Evolutionary conservation across 345 rosid species (phyloP).

Genomic region (Mangifera indica): DNA sequence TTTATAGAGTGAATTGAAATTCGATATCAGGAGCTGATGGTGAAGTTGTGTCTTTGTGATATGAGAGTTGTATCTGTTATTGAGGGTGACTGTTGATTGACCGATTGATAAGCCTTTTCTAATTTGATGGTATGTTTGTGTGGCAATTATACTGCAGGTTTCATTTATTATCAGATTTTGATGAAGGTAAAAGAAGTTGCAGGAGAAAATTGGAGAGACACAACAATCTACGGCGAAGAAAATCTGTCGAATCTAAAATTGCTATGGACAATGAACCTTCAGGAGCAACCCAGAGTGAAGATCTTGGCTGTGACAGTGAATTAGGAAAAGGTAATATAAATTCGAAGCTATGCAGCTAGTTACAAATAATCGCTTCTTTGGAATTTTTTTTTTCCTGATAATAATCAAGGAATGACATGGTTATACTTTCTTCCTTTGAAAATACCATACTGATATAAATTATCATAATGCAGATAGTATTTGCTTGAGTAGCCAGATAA

Average conservation of each 20-base stretch:
- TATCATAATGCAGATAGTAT: constrained; percentile 37
- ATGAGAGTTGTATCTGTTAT: not conserved
- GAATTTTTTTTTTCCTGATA: not conserved
- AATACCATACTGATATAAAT: not conserved
- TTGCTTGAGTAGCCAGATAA: constrained; percentile 44
- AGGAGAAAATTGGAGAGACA: constrained; percentile 93
- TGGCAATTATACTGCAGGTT: constrained; percentile 49
- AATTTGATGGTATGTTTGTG: not conserved
- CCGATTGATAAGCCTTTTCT: not conserved
- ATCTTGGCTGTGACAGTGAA: constrained; percentile 48
- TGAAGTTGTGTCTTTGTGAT: not conserved
- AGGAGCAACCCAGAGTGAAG: constrained; percentile 41
- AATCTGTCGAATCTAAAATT: constrained; percentile 45
- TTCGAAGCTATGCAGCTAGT: constrained; percentile 7
- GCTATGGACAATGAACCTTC: constrained; percentile 38
- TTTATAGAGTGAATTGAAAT: not conserved
- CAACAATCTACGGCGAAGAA: constrained; percentile 76
- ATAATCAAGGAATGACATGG: not conserved
- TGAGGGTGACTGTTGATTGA: not conserved
- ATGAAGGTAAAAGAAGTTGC: constrained; percentile 91
- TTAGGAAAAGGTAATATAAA: constrained; percentile 55
- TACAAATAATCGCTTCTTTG: not conserved
- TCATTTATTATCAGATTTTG: constrained; percentile 79
- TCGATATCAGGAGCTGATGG: not conserved
- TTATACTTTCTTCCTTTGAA: not conserved